These are phyloP conservation scores for Aspergillus diversus DNA, from an alignment of 495 filamentous ascomycete genomes.

Conservation along the genomic window DNA sequence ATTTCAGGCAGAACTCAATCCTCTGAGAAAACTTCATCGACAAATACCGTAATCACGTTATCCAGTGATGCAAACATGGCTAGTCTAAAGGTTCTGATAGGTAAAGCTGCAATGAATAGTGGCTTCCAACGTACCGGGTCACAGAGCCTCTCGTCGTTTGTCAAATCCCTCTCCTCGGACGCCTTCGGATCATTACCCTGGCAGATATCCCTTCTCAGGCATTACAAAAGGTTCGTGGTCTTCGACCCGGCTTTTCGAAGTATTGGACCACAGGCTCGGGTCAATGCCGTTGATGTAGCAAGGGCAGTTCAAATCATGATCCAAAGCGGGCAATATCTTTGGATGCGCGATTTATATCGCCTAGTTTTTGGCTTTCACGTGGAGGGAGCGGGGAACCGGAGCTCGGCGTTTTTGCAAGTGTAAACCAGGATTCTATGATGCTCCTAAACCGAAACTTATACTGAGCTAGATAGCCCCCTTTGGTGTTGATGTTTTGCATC, in stretches of 20 bases:
- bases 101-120: constrained; percentile 80
- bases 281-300: constrained; percentile 71
- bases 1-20: constrained; percentile 74
- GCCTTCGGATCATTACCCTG: constrained; percentile 74
- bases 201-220: constrained; percentile 71
- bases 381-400: constrained; percentile 68
- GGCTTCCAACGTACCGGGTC: constrained; percentile 61
- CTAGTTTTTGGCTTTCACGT: constrained; percentile 83
- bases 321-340: constrained; percentile 66
- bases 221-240: constrained; percentile 76
- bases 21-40: constrained; percentile 72
- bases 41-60: constrained; percentile 67
- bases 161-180: constrained; percentile 73
- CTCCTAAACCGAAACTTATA: neutral
- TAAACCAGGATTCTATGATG: constrained; percentile 19
- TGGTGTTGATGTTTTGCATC: no score
- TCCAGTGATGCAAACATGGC: constrained; percentile 74
- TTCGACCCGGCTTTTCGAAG: constrained; percentile 67
- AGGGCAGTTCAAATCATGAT: constrained; percentile 76
- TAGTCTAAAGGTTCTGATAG: constrained; percentile 72
- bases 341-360: constrained; percentile 77
- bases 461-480: no score
- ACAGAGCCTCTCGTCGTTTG: constrained; percentile 65
- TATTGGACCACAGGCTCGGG: constrained; percentile 58
- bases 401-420: constrained; percentile 53